These are phyloP conservation scores for Colletotrichum sp. DNA, from an alignment of 2,329 filamentous ascomycete genomes.

Conservation along the genomic window DNA sequence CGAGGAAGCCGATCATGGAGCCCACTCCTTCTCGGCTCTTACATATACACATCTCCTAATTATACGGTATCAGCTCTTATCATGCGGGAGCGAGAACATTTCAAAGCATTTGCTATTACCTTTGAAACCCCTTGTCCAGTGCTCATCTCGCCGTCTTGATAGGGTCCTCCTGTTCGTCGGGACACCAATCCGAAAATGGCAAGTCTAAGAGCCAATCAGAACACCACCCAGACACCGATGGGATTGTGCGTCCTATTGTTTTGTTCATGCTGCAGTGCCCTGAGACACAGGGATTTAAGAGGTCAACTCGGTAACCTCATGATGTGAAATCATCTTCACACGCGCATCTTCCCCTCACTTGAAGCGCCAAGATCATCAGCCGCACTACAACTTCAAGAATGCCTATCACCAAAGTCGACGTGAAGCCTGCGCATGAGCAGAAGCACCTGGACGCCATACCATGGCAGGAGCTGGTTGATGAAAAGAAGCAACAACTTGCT, in stretches of 20 bases:
- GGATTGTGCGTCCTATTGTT: neutral
- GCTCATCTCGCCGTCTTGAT: neutral
- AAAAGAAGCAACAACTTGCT: neutral
- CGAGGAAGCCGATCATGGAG: neutral
- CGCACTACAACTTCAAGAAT: neutral
- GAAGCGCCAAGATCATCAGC: neutral
- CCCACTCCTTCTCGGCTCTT: neutral
- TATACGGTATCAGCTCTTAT: neutral
- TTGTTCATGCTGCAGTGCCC: neutral
- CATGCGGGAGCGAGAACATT: neutral
- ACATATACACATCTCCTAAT: rapidly evolving
- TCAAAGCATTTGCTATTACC: neutral
- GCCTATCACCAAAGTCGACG: neutral
- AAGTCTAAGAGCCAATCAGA: neutral
- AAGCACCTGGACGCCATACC: neutral
- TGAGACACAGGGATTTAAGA: neutral
- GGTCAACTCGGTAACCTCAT: neutral
- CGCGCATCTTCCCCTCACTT: neutral
- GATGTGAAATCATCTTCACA: neutral
- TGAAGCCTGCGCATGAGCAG: neutral
- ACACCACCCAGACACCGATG: neutral
- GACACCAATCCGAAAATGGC: neutral
- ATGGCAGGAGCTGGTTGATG: neutral
- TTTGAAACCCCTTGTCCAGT: neutral
- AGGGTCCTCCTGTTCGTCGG: neutral